Evolutionary conservation across 2,329 filamentous ascomycete species (phyloP).

Genomic region (Curvularia spicifera): DNA sequence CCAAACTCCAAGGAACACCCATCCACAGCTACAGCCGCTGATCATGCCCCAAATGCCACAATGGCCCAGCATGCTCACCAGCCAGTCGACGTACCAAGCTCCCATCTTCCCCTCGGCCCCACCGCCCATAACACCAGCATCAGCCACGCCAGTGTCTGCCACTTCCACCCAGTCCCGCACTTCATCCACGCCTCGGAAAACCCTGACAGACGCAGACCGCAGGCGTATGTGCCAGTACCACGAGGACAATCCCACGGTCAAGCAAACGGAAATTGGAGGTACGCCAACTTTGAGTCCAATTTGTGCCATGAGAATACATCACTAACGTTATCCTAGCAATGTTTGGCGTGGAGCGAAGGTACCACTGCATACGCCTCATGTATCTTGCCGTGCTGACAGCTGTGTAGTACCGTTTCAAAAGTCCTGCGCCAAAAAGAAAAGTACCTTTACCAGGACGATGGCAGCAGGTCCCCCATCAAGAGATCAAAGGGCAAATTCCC

Average conservation of each 20-base stretch:
- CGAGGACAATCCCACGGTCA: conserved; percentile 85
- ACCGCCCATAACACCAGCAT: conserved; percentile 47
- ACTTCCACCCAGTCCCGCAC: conserved; percentile 50
- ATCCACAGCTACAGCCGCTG: conserved; percentile 51
- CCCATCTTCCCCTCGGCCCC: conserved; percentile 48
- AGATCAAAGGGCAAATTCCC: conserved; percentile 83
- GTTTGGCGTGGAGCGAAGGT: conserved; percentile 98
- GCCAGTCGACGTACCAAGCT: conserved; percentile 51
- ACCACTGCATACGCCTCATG: conserved; percentile 36
- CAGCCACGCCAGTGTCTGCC: conserved; percentile 50
- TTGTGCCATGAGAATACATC: conserved; percentile 1
- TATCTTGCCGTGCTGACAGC: conserved; percentile 24
- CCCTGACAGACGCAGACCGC: conserved; percentile 88
- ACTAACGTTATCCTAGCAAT: conserved; percentile 63
- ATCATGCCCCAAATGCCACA: conserved; percentile 49
- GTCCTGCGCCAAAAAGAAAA: conserved; percentile 94
- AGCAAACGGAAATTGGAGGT: conserved; percentile 96
- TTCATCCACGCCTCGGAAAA: conserved; percentile 75
- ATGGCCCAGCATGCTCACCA: conserved; percentile 53
- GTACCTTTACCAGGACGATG: conserved; percentile 83
- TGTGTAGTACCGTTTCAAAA: conserved; percentile 91
- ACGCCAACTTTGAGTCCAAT: conserved; percentile 47
- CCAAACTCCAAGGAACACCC: conserved; percentile 42
- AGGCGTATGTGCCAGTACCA: conserved; percentile 93
- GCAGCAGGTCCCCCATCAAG: conserved; percentile 79